Conservation (phyloP, 495 filamentous ascomycete species). For the Jackrogersella minutella region DNA sequence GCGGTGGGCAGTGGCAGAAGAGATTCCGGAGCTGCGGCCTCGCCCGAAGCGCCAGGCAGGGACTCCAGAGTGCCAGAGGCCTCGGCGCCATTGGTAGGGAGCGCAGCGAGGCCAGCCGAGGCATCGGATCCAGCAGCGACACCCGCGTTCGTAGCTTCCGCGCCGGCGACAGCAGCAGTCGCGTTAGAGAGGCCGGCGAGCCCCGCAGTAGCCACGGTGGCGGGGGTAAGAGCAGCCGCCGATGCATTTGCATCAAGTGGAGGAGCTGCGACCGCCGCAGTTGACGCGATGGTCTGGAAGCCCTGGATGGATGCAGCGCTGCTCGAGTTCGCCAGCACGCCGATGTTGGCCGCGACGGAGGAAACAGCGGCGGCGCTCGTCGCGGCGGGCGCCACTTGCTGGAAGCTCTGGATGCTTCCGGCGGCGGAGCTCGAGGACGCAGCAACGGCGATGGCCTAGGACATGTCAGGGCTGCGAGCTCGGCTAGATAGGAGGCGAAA, state of each 20-base stretch:
- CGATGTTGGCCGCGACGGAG: constrained; percentile 12
- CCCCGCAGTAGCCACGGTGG: neutral
- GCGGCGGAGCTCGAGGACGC: constrained; percentile 1
- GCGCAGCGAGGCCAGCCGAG: neutral
- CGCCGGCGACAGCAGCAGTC: constrained; percentile 5
- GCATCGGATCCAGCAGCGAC: neutral
- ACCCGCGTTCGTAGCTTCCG: neutral
- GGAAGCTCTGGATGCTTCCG: constrained; percentile 25
- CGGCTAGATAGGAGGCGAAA: neutral
- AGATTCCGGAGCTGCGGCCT: constrained; percentile 2
- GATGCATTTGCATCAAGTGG: constrained; percentile 11
- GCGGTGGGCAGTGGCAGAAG: neutral
- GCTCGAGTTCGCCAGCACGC: neutral
- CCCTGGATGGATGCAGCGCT: constrained; percentile 12
- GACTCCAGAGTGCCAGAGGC: constrained; percentile 4
- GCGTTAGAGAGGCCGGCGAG: constrained; percentile 20
- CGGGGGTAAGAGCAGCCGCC: neutral
- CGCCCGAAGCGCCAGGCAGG: neutral
- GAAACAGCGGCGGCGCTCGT: neutral
- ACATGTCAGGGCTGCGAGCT: neutral
- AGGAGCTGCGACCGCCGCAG: neutral
- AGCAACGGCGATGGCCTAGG: neutral
- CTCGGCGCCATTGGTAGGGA: constrained; percentile 17
- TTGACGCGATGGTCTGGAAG: constrained; percentile 22
- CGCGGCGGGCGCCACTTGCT: constrained; percentile 11